These are phyloP conservation scores for Termitomyces eurrhizus DNA, from an alignment of 768 basidiomycete genomes.

Conservation along the genomic window DNA sequence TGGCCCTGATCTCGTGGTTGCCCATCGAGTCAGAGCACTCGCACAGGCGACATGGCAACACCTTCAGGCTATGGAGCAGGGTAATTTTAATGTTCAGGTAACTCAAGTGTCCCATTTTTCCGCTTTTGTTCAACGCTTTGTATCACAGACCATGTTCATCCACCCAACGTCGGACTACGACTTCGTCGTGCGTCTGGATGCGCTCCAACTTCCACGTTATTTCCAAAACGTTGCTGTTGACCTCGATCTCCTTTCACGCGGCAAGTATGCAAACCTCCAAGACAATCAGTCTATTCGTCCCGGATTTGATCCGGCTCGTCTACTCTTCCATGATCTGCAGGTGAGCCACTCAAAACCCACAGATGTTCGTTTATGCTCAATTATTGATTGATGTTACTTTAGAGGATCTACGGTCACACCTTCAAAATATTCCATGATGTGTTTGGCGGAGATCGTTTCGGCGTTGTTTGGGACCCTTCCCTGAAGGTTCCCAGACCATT, in stretches of 20 bases:
- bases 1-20: conserved; percentile 68
- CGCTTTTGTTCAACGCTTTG: neutral
- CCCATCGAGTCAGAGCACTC: conserved; percentile 65
- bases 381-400: neutral
- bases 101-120: neutral
- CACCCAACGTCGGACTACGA: conserved; percentile 87
- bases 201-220: conserved; percentile 63
- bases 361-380: conserved; percentile 13
- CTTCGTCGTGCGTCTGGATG: conserved; percentile 73
- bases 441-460: conserved; percentile 74
- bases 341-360: conserved; percentile 30
- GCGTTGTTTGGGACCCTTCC: conserved; percentile 83
- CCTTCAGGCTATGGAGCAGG: conserved; percentile 49
- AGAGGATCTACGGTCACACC: conserved; percentile 73
- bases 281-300: conserved; percentile 40
- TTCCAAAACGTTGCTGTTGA: conserved; percentile 64
- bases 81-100: conserved; percentile 59
- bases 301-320: conserved; percentile 37
- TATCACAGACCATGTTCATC: conserved; percentile 69
- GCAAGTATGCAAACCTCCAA: conserved; percentile 44
- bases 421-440: conserved; percentile 83
- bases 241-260: conserved; percentile 39
- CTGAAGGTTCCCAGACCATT: conserved; percentile 61
- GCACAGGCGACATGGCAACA: conserved; percentile 72
- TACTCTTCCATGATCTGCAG: conserved; percentile 69